Base-by-base conservation (phyloP, 148 eudicot genomes). In the Nepenthes gracilis region DNA sequence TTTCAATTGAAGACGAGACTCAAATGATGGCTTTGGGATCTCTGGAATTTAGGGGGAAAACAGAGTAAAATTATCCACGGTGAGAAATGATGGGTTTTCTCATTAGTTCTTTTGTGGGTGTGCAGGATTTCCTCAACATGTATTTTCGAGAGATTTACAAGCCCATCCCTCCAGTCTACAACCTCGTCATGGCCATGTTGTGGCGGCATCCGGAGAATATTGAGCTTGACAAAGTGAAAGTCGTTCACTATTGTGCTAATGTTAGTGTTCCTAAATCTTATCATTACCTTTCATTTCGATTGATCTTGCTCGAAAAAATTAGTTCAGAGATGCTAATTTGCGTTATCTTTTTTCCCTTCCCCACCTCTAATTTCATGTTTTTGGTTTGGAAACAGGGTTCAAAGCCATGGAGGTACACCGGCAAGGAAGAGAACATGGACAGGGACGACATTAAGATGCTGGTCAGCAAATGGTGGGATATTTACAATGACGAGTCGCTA, bases 181-280 rank as follows among this genome's bases (percentile, higher is more conserved):
- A 90, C 69, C 80, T 86, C 35, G 82, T 90, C 0, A 23, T 82
- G 59, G 90, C 90, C 47, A 78, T 89, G 93, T 23, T 90, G 38
- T 86, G 97, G 97, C 86, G 88, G n/a, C 97, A 90, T 57, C 95
- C 97, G 0, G 85, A 84, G 62, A 79, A 77, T 57, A 52, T 90
- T 2, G 68, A 69, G 43, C 76, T 90, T 2, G 57, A 78, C 0
- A 70, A 85, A 43, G 85, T 71, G 33, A 85, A 81, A 72, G 96
- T 89, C 9, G 90, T 84, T 9, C 97, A 90, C 70, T 90, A 90
- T 50, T 90, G 97, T 61, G 95, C 90, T 4, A 85, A 79, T 0
- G 81, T 80, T 71, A 68, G 77, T 65, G 14, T n/a, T 37, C 47
- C 45, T 2, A 23, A 11, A 2, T 49, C 23, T 23, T 23, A 23